phyloP scores from a whole-genome alignment of 495 filamentous ascomycete species.

The Astrocystis sublimbata region DNA sequence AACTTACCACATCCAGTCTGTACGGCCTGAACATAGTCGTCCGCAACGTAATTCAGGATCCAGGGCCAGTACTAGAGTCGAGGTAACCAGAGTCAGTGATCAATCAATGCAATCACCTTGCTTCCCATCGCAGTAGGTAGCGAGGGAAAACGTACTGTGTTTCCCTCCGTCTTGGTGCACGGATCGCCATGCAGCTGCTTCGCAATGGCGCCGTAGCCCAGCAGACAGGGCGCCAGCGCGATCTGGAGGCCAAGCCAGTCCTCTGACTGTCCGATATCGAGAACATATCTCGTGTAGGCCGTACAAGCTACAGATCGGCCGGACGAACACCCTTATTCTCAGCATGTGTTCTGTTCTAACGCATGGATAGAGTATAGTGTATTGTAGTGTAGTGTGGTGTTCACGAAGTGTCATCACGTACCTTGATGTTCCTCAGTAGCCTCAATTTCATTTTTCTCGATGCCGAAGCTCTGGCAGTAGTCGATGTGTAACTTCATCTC shows the following conservation, averaged over 20 bases:
- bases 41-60: conserved; percentile 82
- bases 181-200: conserved; percentile 60
- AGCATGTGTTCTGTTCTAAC: background rate
- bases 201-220: conserved; percentile 83
- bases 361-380: too few relatives aligned
- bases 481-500: conserved; percentile 79
- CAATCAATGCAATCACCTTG: background rate
- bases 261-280: conserved; percentile 84
- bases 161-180: conserved; percentile 60
- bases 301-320: conserved; percentile 57
- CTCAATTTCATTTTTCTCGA: conserved; percentile 75
- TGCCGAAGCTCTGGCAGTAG: conserved; percentile 78
- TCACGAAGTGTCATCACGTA: conserved; percentile 33
- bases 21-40: conserved; percentile 73
- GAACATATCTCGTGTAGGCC: conserved; percentile 76
- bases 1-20: conserved; percentile 63
- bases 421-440: conserved; percentile 71
- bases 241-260: conserved; percentile 84
- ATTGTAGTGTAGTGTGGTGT: background rate
- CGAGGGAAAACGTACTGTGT: conserved; percentile 36
- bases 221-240: conserved; percentile 78
- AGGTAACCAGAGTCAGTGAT: background rate
- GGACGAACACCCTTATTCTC: background rate
- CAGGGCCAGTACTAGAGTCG: conserved; percentile 77
- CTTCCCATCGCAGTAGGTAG: background rate